Conservation (phyloP, 345 rosid genomes). For the Melastoma malabathricum region DNA sequence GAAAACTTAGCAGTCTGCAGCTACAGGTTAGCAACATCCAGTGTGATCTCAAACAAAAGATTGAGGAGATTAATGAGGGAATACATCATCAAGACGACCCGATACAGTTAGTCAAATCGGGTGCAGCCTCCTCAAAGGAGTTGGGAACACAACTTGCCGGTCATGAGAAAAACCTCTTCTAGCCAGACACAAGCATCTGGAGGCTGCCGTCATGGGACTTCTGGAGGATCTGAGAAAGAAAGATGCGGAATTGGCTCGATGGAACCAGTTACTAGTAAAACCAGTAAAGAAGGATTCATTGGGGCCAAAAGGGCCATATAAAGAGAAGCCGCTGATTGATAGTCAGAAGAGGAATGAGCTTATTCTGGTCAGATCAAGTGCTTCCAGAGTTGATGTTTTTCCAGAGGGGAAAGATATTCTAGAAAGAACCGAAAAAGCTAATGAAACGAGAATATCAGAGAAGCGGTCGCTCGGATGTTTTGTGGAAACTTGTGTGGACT, state of each 20-base stretch:
- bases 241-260: conserved; percentile 16
- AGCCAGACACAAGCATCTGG: conserved; percentile 25
- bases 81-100: conserved; percentile 27
- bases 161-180: conserved; percentile 23
- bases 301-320: conserved; percentile 11
- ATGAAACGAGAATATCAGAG: too few species aligned
- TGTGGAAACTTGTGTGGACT: too few species aligned
- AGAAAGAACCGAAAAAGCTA: too few species aligned
- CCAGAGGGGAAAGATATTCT: too few species aligned
- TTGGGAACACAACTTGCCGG: conserved; percentile 21
- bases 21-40: conserved; percentile 21
- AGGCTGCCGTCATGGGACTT: conserved; percentile 24
- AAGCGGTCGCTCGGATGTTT: too few species aligned
- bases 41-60: conserved; percentile 23
- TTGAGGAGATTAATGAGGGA: conserved; percentile 31
- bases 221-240: conserved; percentile 25
- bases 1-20: conserved; percentile 14
- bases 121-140: conserved; percentile 12
- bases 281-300: conserved; percentile 21
- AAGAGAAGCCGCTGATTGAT: conserved; percentile 18
- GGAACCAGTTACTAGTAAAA: conserved; percentile 22
- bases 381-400: too few species aligned
- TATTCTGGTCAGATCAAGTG: too few species aligned
- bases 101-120: conserved; percentile 27
- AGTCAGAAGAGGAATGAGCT: conserved; percentile 27